phyloP scores from a whole-genome alignment of 257 asterid genomes.

The Catharanthus roseus region DNA sequence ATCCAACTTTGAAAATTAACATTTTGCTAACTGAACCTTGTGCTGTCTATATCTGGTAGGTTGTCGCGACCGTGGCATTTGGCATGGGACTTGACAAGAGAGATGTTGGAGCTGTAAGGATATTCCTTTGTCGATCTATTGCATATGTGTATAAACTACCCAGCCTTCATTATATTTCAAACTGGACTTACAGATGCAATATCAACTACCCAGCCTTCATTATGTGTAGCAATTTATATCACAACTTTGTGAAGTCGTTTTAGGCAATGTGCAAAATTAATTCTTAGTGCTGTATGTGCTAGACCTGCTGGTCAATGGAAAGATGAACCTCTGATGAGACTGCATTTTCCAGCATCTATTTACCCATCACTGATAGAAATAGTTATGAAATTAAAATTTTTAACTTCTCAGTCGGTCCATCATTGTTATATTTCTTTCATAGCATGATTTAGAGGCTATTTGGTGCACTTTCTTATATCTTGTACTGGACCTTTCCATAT shows the following conservation, averaged over 20 bases:
- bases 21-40: constrained; percentile 7
- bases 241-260: neutral
- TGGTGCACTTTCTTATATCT: neutral
- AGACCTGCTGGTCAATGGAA: neutral
- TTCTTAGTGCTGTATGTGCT: neutral
- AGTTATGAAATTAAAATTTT: neutral
- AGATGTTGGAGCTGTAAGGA: constrained; percentile 93
- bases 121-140: constrained; percentile 16
- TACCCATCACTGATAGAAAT: neutral
- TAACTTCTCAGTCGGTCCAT: neutral
- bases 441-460: neutral
- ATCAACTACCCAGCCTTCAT: neutral
- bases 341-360: neutral
- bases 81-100: constrained; percentile 99
- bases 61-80: constrained; percentile 98
- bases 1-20: constrained; percentile 4
- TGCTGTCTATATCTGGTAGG: constrained; percentile 44
- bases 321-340: neutral
- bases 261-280: constrained; percentile 1
- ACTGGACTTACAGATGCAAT: neutral
- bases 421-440: neutral
- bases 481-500: constrained; percentile 11
- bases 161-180: neutral
- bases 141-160: neutral
- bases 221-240: neutral